Evolutionary conservation across 495 filamentous ascomycete genomes (phyloP).

Genomic region (Talaromyces thailandensis): DNA sequence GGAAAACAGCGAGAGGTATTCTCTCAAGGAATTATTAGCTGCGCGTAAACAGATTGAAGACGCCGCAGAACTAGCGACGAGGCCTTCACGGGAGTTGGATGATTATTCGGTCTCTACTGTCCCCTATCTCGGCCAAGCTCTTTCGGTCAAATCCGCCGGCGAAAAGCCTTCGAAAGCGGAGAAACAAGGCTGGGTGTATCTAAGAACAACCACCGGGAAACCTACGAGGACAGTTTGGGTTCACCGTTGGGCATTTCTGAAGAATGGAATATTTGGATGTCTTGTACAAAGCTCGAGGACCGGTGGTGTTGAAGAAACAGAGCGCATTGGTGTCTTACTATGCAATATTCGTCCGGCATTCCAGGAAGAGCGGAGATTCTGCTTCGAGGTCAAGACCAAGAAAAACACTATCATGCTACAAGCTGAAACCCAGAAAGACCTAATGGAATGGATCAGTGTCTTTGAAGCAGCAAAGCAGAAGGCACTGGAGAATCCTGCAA

Average conservation of each 20-base stretch:
- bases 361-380: slow-evolving; percentile 89
- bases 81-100: slow-evolving; percentile 85
- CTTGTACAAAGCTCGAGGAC: slow-evolving; percentile 77
- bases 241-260: slow-evolving; percentile 88
- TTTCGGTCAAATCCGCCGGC: slow-evolving; percentile 37
- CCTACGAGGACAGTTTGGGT: slow-evolving; percentile 82
- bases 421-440: slow-evolving; percentile 81
- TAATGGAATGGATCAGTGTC: slow-evolving; percentile 84
- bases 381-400: slow-evolving; percentile 98
- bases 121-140: slow-evolving; percentile 67
- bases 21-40: slow-evolving; percentile 66
- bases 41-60: slow-evolving; percentile 82
- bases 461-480: slow-evolving; percentile 92
- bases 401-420: slow-evolving; percentile 83
- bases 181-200: slow-evolving; percentile 92
- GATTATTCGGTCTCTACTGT: slow-evolving; percentile 85
- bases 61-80: slow-evolving; percentile 52
- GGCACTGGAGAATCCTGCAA: slow-evolving; percentile 70
- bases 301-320: slow-evolving; percentile 86
- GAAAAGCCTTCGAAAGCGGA: slow-evolving; percentile 41
- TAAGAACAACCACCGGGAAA: slow-evolving; percentile 77
- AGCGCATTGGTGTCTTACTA: slow-evolving; percentile 89
- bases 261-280: slow-evolving; percentile 93
- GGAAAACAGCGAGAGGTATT: slow-evolving; percentile 71
- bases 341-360: slow-evolving; percentile 87